Conservation (phyloP, 257 asterid species). For the Primulina eburnea region DNA sequence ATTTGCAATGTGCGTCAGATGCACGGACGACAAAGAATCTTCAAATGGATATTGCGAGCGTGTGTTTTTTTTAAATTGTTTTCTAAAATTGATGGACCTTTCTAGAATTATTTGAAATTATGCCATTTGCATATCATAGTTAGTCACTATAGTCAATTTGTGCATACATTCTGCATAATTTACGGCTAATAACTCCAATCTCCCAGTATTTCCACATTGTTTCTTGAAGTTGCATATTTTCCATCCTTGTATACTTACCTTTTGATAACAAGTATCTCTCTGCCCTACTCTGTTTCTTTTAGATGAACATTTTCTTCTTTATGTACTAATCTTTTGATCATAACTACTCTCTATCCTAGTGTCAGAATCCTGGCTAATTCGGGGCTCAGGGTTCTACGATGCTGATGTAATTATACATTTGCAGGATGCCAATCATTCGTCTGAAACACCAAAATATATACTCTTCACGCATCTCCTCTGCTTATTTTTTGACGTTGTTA, state of each 20-base stretch:
- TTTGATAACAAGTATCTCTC: neutral
- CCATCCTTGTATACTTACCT: neutral
- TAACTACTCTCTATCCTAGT: too few species aligned
- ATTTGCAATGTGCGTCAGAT: slow-evolving; percentile 2
- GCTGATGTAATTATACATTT: slow-evolving; percentile 1
- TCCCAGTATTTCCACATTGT: too few species aligned
- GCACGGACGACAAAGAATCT: neutral
- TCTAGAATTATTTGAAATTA: too few species aligned
- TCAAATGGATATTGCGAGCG: neutral
- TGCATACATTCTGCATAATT: too few species aligned
- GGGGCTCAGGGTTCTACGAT: too few species aligned
- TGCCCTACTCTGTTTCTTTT: neutral
- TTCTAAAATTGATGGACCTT: too few species aligned
- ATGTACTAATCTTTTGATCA: neutral
- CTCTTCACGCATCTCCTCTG: slow-evolving; percentile 6
- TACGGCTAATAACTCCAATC: too few species aligned
- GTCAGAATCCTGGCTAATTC: too few species aligned
- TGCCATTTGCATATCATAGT: too few species aligned
- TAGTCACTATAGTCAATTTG: too few species aligned
- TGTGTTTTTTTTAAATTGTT: neutral
- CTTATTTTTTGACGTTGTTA: neutral
- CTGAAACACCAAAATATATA: slow-evolving; percentile 4
- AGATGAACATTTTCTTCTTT: neutral
- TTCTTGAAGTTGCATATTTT: too few species aligned
- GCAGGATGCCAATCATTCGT: neutral